These are phyloP conservation scores for Stachybotrys echinatus DNA, from an alignment of 2,329 filamentous ascomycete genomes.

Conservation along the genomic window DNA sequence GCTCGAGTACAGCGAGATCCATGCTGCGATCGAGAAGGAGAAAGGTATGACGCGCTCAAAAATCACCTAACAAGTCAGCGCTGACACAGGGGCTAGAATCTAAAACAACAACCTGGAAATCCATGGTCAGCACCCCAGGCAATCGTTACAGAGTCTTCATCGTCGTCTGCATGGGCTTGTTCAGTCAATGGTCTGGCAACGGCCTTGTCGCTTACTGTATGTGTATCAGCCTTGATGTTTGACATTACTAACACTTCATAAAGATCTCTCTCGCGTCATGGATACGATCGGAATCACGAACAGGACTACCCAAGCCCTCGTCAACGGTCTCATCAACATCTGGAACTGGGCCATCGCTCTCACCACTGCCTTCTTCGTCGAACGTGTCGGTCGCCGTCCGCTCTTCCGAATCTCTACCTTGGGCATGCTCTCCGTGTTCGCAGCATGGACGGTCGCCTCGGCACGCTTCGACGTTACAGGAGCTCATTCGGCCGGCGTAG, in stretches of 20 bases:
- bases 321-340: constrained; percentile 21
- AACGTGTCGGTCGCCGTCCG: constrained; percentile 21
- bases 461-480: constrained; percentile 23
- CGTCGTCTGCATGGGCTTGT: constrained; percentile 36
- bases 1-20: constrained; percentile 45
- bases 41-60: constrained; percentile 21
- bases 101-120: constrained; percentile 18
- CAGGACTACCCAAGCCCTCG: constrained; percentile 18
- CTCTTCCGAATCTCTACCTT: constrained; percentile 23
- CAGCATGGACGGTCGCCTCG: constrained; percentile 27
- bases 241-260: neutral
- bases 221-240: constrained; percentile 6
- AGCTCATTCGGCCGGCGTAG: constrained; percentile 19
- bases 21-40: constrained; percentile 26
- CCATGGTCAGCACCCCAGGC: constrained; percentile 21
- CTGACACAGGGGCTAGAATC: neutral
- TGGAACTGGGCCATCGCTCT: constrained; percentile 20
- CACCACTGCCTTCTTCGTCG: constrained; percentile 19
- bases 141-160: constrained; percentile 30
- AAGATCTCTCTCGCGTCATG: constrained; percentile 10
- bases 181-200: constrained; percentile 33
- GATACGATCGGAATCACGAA: constrained; percentile 14
- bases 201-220: constrained; percentile 23
- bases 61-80: neutral
- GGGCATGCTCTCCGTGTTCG: constrained; percentile 24